Evolutionary conservation across 352 stramenopile genomes (phyloP).

Genomic region (Phytophthora lateralis): DNA sequence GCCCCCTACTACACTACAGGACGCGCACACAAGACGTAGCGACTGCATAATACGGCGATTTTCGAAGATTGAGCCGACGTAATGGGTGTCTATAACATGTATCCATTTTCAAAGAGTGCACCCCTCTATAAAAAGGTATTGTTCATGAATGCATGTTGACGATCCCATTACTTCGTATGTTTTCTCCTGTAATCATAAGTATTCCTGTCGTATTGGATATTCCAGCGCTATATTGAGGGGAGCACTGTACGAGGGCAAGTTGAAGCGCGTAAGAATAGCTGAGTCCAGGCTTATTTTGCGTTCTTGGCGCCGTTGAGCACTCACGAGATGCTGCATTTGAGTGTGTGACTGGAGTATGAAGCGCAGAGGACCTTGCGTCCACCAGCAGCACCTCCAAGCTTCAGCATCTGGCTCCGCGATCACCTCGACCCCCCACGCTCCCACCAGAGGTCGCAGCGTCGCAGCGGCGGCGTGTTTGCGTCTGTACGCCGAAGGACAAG

Average conservation of each 20-base stretch:
- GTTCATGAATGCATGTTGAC: not conserved
- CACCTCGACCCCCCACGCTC: not conserved
- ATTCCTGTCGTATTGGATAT: not conserved
- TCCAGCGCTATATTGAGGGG: not conserved
- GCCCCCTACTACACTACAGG: constrained; percentile 29
- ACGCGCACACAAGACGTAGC: constrained; percentile 42
- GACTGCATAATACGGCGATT: constrained; percentile 3
- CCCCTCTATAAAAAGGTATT: not conserved
- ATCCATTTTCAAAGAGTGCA: not conserved
- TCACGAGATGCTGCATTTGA: constrained; percentile 25
- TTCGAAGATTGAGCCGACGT: constrained; percentile 1
- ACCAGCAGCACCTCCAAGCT: constrained; percentile 27
- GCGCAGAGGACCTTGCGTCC: constrained; percentile 23
- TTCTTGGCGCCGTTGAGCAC: constrained; percentile 3
- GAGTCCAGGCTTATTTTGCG: not conserved
- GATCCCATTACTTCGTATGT: too few relatives aligned
- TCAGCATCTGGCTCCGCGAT: not conserved
- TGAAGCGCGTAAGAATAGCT: constrained; percentile 33
- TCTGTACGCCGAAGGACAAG: constrained; percentile 63
- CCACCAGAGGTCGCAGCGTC: constrained; percentile 5
- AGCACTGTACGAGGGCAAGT: not conserved
- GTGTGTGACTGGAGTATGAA: constrained; percentile 31
- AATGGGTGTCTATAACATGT: constrained; percentile 4
- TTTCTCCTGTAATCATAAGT: not conserved
- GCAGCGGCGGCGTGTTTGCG: constrained; percentile 44